Evolutionary conservation across 225 moss, liverwort and hornwort genomes (phyloP), one percentile per base, ranked within the genome.

Genomic region (Straminergon stramineum): DNA sequence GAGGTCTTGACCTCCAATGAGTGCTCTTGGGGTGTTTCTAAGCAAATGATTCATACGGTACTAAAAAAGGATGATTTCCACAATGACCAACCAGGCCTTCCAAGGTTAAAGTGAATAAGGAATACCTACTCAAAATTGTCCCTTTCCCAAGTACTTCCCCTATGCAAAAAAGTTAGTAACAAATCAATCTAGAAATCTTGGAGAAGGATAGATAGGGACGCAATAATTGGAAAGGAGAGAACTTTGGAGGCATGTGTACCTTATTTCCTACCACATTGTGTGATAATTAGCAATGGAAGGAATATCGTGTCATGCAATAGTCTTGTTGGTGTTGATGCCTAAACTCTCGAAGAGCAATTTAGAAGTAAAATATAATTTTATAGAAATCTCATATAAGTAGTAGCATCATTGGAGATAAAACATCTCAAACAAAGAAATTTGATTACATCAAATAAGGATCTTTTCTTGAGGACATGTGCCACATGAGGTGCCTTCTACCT

Each of bases 41-140:
- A 34, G 22, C 34, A 34, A 14, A 53, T 14, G 77, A 34, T 53
- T 53, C 35, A 53, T 18, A 14, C 0, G 3, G 2, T 21, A 53
- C 3, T 3, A 1, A 21, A 32, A 32, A 21, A 76, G 35, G 15
- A 22, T 21, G 22, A 77, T 77, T 53, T 34, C 3, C 9, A 53
- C 1, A 0, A 2, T 77, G 23, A 13, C 20, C 35, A 53, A 15
- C 3, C 0, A 0, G 4, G 1, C 4, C 0, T 56, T 79, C 2
- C 0, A 17, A 2, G 26, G 4, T 57, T 16, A 5, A 24, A 37
- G 79, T 56, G 56, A 57, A 7, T 16, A 7, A 27, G 27, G 17
- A 57, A n/a, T 57, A 17, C 7, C 18, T 2, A n/a, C 28, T 28
- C 18, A 12, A 39, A 58, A 17, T 41, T 0, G 1, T 3, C 27